These are phyloP conservation scores for Euphorbia celastroides DNA, from an alignment of 441 rosid species.

Conservation along the genomic window DNA sequence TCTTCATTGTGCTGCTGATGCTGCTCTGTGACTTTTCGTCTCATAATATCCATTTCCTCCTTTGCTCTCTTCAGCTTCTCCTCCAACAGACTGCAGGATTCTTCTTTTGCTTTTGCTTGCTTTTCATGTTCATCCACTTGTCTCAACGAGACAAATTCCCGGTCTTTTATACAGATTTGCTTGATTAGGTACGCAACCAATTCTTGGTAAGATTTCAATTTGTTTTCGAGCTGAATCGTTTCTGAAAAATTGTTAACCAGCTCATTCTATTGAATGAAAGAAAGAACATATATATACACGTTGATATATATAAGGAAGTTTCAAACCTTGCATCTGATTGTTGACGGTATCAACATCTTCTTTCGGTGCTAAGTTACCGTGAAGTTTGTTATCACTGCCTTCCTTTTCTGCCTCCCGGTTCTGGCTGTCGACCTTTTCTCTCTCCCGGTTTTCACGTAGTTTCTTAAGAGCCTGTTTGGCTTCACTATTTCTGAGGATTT, in stretches of 20 bases:
- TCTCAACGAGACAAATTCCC: not conserved
- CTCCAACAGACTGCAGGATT: not conserved
- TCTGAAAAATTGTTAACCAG: not conserved
- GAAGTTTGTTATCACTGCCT: too few species aligned
- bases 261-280: too few species aligned
- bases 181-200: not conserved
- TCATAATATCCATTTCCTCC: not conserved
- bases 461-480: slow-evolving; percentile 89
- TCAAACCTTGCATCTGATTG: too few species aligned
- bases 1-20: not conserved
- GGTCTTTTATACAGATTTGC: not conserved
- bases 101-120: not conserved
- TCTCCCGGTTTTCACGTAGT: slow-evolving; percentile 75
- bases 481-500: slow-evolving; percentile 81
- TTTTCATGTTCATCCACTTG: not conserved
- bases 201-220: not conserved
- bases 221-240: not conserved
- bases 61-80: not conserved
- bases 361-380: too few species aligned
- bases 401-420: too few species aligned
- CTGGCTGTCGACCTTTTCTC: slow-evolving; percentile 60
- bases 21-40: not conserved
- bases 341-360: too few species aligned
- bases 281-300: too few species aligned
- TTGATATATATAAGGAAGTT: too few species aligned